Percentiles rank a stretch among this genome's conserved stretches.
phyloP scores from a whole-genome alignment of 495 filamentous ascomycete genomes.

The Pseudevernia furfuracea region DNA sequence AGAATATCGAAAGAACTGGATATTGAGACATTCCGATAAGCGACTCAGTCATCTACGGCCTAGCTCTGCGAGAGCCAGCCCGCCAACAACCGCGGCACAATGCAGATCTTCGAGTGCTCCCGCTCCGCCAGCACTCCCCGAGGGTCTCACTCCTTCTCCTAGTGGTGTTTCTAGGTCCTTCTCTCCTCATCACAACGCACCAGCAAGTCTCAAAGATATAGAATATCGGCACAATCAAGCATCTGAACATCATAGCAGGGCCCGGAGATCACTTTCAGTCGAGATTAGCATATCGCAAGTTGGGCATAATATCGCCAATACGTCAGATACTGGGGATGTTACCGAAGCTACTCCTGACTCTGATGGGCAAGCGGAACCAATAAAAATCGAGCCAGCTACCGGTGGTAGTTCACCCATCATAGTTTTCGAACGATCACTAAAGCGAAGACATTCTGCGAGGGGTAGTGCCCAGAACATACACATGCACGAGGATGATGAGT shows the following conservation, averaged over 20 bases:
- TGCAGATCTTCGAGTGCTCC: slow-evolving; percentile 1
- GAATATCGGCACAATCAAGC: not conserved
- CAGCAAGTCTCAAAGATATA: not conserved
- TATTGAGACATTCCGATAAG: slow-evolving; percentile 10
- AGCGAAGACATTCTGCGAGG: slow-evolving; percentile 19
- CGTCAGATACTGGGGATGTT: slow-evolving; percentile 3
- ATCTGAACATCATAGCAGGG: not conserved
- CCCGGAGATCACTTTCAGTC: not conserved
- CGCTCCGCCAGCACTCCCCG: slow-evolving; percentile 9
- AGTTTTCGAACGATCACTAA: slow-evolving; percentile 26
- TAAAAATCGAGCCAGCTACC: not conserved
- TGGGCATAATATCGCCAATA: not conserved
- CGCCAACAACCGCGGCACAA: not conserved
- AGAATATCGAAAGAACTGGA: slow-evolving; percentile 28
- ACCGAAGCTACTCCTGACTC: slow-evolving; percentile 16
- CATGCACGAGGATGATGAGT: slow-evolving; percentile 7
- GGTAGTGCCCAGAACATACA: not conserved
- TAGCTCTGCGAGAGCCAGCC: not conserved
- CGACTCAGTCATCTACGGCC: slow-evolving; percentile 2
- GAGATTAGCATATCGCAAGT: slow-evolving; percentile 1
- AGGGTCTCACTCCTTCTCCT: not conserved
- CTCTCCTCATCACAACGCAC: slow-evolving; percentile 6
- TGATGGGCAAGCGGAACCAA: not conserved
- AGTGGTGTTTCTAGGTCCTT: slow-evolving; percentile 7
- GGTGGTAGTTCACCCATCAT: slow-evolving; percentile 24